Evolutionary conservation across 2,329 filamentous ascomycete genomes (phyloP).

Genomic region (Reticulascus tulasneorum): DNA sequence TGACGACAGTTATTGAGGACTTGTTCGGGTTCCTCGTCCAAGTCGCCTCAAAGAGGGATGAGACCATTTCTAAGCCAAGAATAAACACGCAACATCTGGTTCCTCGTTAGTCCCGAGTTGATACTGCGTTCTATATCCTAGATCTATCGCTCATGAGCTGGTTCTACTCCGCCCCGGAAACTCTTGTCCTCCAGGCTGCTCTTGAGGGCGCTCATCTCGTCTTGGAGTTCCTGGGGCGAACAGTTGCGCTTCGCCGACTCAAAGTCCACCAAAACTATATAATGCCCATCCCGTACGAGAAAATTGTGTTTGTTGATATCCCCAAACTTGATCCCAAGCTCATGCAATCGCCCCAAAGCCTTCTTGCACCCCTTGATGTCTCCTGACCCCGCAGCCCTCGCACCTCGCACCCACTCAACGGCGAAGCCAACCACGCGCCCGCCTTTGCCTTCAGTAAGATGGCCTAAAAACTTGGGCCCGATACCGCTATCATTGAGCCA

Average conservation of each 20-base stretch:
- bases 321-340: constrained; percentile 26
- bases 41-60: too few relatives aligned
- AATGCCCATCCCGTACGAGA: constrained; percentile 20
- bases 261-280: constrained; percentile 26
- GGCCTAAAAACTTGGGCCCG: constrained; percentile 23
- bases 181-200: constrained; percentile 10
- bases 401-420: constrained; percentile 17
- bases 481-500: constrained; percentile 19
- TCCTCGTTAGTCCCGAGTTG: too few relatives aligned
- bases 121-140: constrained; percentile 1
- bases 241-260: constrained; percentile 23
- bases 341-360: constrained; percentile 21
- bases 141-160: constrained; percentile 3
- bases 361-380: constrained; percentile 24
- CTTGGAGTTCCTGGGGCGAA: constrained; percentile 16
- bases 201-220: constrained; percentile 18
- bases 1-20: too few relatives aligned
- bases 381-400: constrained; percentile 20
- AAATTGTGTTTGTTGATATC: constrained; percentile 32
- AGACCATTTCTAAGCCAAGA: too few relatives aligned
- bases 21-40: too few relatives aligned
- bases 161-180: constrained; percentile 6
- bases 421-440: constrained; percentile 23
- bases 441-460: constrained; percentile 22
- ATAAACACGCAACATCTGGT: too few relatives aligned